Conservation (phyloP, 805 yeast genomes). For the Yarrowia sp. region DNA sequence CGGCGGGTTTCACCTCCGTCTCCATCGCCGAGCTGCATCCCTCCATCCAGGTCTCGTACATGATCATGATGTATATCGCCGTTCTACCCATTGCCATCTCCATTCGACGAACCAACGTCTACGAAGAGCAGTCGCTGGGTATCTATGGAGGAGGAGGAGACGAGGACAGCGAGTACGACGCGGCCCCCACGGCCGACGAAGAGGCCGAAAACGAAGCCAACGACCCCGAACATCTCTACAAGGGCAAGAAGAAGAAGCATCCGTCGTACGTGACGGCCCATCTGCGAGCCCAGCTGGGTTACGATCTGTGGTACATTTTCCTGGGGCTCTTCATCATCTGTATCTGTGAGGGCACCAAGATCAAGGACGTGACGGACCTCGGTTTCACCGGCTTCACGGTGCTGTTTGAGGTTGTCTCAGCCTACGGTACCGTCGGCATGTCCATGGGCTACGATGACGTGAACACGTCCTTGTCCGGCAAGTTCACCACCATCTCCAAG, state of each 20-base stretch:
- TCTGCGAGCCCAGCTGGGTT: conserved; percentile 87
- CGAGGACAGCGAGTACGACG: conserved; percentile 42
- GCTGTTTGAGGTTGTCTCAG: conserved; percentile 88
- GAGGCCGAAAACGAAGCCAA: conserved; percentile 40
- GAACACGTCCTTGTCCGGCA: conserved; percentile 72
- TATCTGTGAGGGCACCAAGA: conserved; percentile 76
- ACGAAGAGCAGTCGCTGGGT: conserved; percentile 97
- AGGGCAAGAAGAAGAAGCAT: conserved; percentile 54
- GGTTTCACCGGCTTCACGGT: conserved; percentile 72
- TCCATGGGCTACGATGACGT: conserved; percentile 80
- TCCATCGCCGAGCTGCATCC: conserved; percentile 77
- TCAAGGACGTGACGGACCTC: conserved; percentile 55
- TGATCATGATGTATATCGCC: conserved; percentile 98
- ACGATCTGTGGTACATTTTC: conserved; percentile 93
- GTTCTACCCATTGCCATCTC: conserved; percentile 96
- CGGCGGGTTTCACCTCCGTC: conserved; percentile 87
- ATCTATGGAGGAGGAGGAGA: conserved; percentile 55
- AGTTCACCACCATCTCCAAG: conserved; percentile 76
- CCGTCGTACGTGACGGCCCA: conserved; percentile 81
- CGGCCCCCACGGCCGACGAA: conserved; percentile 26
- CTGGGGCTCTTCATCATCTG: conserved; percentile 86
- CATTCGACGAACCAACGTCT: conserved; percentile 94
- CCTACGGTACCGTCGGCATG: conserved; percentile 96
- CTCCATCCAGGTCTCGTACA: conserved; percentile 89
- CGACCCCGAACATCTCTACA: conserved; percentile 38